Conservation (phyloP, 208 protist species). For the Leishmania braziliensis region DNA sequence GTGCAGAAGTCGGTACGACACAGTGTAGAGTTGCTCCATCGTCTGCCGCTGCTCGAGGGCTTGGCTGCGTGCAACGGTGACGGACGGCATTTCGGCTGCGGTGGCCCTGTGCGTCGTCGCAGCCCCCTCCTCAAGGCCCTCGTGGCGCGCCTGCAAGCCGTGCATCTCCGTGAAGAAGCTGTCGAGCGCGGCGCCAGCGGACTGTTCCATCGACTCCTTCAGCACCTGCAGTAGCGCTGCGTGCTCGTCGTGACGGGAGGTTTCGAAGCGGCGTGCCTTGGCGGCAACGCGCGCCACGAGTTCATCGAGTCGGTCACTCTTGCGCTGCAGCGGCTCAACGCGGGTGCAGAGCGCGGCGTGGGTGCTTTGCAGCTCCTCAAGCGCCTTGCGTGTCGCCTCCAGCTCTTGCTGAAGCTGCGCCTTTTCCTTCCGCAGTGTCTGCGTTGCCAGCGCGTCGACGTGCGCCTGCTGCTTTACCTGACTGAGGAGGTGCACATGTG, state of each 20-base stretch:
- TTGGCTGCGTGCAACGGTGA: slow-evolving; percentile 40
- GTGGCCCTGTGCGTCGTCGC: neutral
- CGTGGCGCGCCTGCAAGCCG: slow-evolving; percentile 24
- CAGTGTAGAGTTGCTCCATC: slow-evolving; percentile 55
- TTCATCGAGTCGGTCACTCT: slow-evolving; percentile 74
- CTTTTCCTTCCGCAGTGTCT: slow-evolving; percentile 40
- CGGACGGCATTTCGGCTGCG: slow-evolving; percentile 42
- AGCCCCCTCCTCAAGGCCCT: neutral
- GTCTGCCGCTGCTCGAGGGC: slow-evolving; percentile 49
- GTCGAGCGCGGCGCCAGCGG: slow-evolving; percentile 58
- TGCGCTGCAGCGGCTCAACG: slow-evolving; percentile 51
- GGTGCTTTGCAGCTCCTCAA: slow-evolving; percentile 20
- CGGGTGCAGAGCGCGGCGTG: slow-evolving; percentile 21
- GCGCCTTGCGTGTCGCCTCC: neutral
- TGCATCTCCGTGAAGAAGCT: slow-evolving; percentile 56
- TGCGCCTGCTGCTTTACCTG: slow-evolving; percentile 64
- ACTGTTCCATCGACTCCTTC: slow-evolving; percentile 59
- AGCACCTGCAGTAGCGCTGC: slow-evolving; percentile 61
- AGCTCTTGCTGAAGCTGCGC: slow-evolving; percentile 9
- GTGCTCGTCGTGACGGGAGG: slow-evolving; percentile 63
- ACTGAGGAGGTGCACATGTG: slow-evolving; percentile 55
- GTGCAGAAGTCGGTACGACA: slow-evolving; percentile 63
- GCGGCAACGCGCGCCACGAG: slow-evolving; percentile 64
- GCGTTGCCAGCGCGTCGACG: slow-evolving; percentile 20
- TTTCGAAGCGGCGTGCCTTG: slow-evolving; percentile 60